Evolutionary conservation across 2,329 filamentous ascomycete species (phyloP).

Genomic region (Falciphora oryzae): DNA sequence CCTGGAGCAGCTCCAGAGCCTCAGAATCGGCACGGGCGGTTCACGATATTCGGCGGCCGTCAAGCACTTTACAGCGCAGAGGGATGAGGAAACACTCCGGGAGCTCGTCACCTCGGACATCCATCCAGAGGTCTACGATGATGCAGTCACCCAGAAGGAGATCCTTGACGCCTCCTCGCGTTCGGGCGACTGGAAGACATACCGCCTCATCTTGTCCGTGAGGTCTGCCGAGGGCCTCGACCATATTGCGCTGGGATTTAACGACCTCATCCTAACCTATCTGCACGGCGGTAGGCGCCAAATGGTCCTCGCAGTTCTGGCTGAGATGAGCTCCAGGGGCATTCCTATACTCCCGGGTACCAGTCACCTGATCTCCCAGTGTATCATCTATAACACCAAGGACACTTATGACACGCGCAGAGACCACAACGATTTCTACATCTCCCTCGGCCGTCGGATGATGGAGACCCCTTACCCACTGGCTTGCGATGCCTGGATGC

Average conservation of each 20-base stretch:
- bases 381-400: conserved; percentile 25
- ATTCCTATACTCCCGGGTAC: conserved; percentile 23
- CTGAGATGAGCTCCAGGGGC: conserved; percentile 30
- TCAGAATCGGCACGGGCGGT: conserved; percentile 56
- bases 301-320: conserved; percentile 24
- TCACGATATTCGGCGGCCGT: conserved; percentile 63
- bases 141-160: conserved; percentile 33
- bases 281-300: conserved; percentile 23
- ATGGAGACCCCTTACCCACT: conserved; percentile 34
- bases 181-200: conserved; percentile 34
- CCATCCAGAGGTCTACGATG: conserved; percentile 51
- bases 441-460: conserved; percentile 29
- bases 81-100: conserved; percentile 43
- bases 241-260: conserved; percentile 24
- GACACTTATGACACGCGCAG: conserved; percentile 17
- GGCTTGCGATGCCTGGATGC: conserved; percentile 35
- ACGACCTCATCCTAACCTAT: conserved; percentile 26
- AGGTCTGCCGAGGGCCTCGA: conserved; percentile 29
- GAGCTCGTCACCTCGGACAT: conserved; percentile 43
- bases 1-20: conserved; percentile 53
- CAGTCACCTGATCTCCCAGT: conserved; percentile 21
- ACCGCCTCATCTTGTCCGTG: conserved; percentile 39
- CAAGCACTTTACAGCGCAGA: conserved; percentile 53
- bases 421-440: conserved; percentile 24
- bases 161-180: conserved; percentile 30